Conservation (phyloP, 257 asterid genomes). For the Mentha longifolia region DNA sequence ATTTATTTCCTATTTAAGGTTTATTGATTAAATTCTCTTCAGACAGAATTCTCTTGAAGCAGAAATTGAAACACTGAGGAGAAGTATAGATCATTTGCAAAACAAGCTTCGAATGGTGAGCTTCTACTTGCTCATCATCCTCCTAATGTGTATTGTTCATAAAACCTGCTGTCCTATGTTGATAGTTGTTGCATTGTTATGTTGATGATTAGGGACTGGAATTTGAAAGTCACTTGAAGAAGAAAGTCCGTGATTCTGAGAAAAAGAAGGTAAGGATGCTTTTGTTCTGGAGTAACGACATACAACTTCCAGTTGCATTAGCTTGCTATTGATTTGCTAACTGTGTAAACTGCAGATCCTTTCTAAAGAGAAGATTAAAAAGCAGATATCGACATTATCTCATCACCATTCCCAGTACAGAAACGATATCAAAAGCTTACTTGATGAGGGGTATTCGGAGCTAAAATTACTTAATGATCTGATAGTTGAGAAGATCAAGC, state of each 20-base stretch:
- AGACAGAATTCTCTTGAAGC: constrained; percentile 93
- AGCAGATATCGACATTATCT: constrained; percentile 57
- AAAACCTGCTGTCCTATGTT: constrained; percentile 24
- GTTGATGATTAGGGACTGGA: constrained; percentile 74
- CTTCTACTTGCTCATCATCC: constrained; percentile 27
- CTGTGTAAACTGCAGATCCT: constrained; percentile 46
- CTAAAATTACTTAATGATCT: constrained; percentile 53
- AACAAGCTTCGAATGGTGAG: constrained; percentile 77
- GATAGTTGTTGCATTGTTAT: constrained; percentile 21
- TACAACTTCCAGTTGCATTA: constrained; percentile 20
- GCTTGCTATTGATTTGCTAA: constrained; percentile 31
- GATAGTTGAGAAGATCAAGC: constrained; percentile 69
- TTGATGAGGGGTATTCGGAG: constrained; percentile 75
- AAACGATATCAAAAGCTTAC: constrained; percentile 52
- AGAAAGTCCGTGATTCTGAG: constrained; percentile 62
- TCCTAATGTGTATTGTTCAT: constrained; percentile 18
- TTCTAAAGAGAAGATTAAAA: constrained; percentile 62
- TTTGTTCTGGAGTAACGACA: constrained; percentile 23
- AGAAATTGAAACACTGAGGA: constrained; percentile 73
- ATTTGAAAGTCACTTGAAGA: constrained; percentile 87
- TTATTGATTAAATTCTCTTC: constrained; percentile 58
- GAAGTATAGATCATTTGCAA: constrained; percentile 62
- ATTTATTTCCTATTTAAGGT: constrained; percentile 20
- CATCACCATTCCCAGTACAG: constrained; percentile 57
- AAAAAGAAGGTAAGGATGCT: constrained; percentile 63